Percentiles rank a stretch among this genome's conserved stretches.
phyloP scores from a whole-genome alignment of 768 basidiomycete species.

The Mycena epipterygia region DNA sequence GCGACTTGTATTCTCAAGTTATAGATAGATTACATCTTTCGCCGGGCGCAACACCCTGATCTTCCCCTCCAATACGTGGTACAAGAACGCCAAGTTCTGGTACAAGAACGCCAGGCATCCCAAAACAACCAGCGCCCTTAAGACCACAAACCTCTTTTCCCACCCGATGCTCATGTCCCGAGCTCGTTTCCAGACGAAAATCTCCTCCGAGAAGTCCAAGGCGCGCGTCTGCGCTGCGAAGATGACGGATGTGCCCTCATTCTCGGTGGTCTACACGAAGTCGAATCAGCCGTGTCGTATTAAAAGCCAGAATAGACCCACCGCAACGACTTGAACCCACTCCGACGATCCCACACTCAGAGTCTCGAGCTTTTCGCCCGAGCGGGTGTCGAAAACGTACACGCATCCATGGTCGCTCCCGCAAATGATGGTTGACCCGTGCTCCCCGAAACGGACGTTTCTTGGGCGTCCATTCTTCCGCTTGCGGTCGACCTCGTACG shows the following conservation, averaged over 20 bases:
- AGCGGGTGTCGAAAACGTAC: slow-evolving; percentile 19
- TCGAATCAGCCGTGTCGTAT: background rate
- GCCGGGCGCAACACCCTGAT: background rate
- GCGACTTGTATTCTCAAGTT: slow-evolving; percentile 2
- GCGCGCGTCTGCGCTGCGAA: slow-evolving; percentile 18
- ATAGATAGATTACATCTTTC: background rate
- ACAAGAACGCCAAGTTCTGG: background rate
- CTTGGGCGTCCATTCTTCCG: slow-evolving; percentile 2
- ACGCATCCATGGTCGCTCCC: slow-evolving; percentile 19
- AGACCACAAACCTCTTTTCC: background rate
- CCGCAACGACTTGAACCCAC: slow-evolving; percentile 16
- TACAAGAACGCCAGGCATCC: slow-evolving; percentile 12
- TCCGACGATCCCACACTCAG: slow-evolving; percentile 14
- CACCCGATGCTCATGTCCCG: background rate
- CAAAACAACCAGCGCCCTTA: slow-evolving; percentile 7
- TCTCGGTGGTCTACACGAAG: slow-evolving; percentile 6
- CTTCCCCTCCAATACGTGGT: no score
- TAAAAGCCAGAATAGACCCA: background rate
- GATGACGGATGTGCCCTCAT: slow-evolving; percentile 5
- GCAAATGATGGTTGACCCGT: slow-evolving; percentile 6
- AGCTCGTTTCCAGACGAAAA: slow-evolving; percentile 20
- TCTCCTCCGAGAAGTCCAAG: slow-evolving; percentile 12
- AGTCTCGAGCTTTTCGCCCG: background rate
- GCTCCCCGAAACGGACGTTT: slow-evolving; percentile 12
- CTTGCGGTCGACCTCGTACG: background rate